These are phyloP conservation scores for Pseudisothecium myosuroides DNA, from an alignment of 225 moss, liverwort and hornwort species.

Conservation along the genomic window DNA sequence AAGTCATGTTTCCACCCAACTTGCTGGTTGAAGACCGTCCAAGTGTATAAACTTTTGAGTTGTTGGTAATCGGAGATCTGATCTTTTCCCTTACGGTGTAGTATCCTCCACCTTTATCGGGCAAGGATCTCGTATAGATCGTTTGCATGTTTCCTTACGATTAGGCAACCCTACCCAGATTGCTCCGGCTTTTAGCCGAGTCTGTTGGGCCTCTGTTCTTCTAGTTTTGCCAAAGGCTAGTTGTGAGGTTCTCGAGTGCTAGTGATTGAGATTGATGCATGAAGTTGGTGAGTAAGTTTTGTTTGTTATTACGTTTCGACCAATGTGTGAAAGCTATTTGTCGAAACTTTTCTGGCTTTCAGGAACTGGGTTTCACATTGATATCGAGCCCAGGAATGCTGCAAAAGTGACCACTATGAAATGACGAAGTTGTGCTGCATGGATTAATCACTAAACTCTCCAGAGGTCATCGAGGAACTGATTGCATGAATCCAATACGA, in stretches of 20 bases:
- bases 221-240: background rate
- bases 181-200: background rate
- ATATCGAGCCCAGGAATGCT: background rate
- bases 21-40: background rate
- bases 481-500: background rate
- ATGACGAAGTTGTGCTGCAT: background rate
- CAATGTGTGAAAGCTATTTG: background rate
- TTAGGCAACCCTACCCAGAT: background rate
- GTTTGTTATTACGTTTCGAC: background rate
- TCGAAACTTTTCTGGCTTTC: background rate
- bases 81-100: background rate
- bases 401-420: background rate
- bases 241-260: background rate
- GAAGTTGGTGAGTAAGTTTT: background rate
- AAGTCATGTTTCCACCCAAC: background rate
- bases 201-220: background rate
- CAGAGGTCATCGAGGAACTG: background rate
- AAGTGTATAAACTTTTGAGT: background rate
- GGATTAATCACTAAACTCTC: background rate
- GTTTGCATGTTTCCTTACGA: background rate
- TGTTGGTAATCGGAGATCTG: background rate
- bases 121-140: background rate
- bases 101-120: background rate
- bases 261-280: background rate
- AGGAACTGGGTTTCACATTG: background rate